Conservation (phyloP, 805 yeast genomes). For the Komagataella pseudopastoris region DNA sequence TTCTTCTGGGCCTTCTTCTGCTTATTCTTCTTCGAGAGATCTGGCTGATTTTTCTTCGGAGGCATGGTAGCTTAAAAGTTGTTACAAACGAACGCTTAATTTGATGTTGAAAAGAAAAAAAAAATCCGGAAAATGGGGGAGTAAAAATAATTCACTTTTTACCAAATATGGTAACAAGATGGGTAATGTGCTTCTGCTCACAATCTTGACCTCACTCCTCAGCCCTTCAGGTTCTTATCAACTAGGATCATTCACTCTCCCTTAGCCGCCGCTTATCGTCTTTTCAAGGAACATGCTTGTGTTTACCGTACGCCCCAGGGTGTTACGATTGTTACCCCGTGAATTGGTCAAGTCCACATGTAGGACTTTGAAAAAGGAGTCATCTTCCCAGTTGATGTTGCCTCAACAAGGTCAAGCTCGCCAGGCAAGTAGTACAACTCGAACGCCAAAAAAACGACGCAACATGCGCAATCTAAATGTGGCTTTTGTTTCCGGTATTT, state of each 20-base stretch:
- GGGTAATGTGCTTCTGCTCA: neutral
- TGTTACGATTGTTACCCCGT: neutral
- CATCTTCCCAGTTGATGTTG: neutral
- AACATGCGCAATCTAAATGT: conserved; percentile 11
- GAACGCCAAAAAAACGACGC: conserved; percentile 6
- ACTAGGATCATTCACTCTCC: neutral
- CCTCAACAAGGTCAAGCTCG: neutral
- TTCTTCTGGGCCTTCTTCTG: conserved; percentile 45
- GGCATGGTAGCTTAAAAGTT: conserved; percentile 39
- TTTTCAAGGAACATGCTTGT: conserved; percentile 2
- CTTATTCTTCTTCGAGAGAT: conserved; percentile 49
- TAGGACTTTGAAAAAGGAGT: neutral
- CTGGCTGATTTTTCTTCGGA: conserved; percentile 61
- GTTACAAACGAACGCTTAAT: neutral
- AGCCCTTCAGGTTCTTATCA: neutral
- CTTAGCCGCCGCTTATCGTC: neutral
- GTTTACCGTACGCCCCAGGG: conserved; percentile 2
- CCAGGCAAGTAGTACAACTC: neutral
- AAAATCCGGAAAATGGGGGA: neutral
- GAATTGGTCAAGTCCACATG: neutral
- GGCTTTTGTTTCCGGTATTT: conserved; percentile 18
- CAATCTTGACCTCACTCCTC: neutral
- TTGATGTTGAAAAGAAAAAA: neutral
- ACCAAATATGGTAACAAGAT: neutral
- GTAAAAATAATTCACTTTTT: neutral